phyloP scores from a whole-genome alignment of 2,329 filamentous ascomycete genomes.

The Periconia sp. region DNA sequence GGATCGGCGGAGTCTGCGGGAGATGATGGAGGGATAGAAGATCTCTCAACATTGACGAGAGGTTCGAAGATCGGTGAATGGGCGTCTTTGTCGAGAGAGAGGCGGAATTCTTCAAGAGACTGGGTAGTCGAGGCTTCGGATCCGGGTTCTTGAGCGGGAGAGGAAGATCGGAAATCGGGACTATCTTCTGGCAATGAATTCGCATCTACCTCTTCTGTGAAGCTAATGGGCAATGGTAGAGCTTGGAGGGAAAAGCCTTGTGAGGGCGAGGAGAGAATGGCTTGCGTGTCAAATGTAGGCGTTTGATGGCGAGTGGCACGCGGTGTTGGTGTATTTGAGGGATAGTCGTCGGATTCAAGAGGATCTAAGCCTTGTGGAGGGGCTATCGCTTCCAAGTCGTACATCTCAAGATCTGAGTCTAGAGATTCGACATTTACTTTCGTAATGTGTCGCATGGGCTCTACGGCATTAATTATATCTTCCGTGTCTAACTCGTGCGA shows the following conservation, averaged over 20 bases:
- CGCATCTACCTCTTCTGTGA: conserved; percentile 9
- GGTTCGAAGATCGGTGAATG: too few species aligned
- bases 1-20: conserved; percentile 27
- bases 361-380: conserved; percentile 9
- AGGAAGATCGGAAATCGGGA: conserved; percentile 7
- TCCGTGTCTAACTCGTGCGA: conserved; percentile 6
- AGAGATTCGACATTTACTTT: background rate
- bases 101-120: conserved; percentile 43
- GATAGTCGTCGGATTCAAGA: conserved; percentile 16
- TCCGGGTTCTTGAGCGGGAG: conserved; percentile 18
- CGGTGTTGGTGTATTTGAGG: conserved; percentile 36
- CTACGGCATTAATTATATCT: conserved; percentile 1
- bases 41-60: too few species aligned
- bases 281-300: conserved; percentile 40
- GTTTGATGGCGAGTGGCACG: conserved; percentile 24
- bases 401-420: conserved; percentile 1
- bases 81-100: conserved; percentile 23
- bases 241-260: conserved; percentile 14
- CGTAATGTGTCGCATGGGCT: background rate
- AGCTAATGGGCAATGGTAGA: conserved; percentile 15
- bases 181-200: conserved; percentile 2
- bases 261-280: conserved; percentile 39
- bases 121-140: conserved; percentile 38
- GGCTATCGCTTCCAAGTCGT: conserved; percentile 1
- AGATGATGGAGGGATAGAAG: conserved; percentile 19